Evolutionary conservation across 768 basidiomycete genomes (phyloP).

Genomic region (Boletus coccyginus): DNA sequence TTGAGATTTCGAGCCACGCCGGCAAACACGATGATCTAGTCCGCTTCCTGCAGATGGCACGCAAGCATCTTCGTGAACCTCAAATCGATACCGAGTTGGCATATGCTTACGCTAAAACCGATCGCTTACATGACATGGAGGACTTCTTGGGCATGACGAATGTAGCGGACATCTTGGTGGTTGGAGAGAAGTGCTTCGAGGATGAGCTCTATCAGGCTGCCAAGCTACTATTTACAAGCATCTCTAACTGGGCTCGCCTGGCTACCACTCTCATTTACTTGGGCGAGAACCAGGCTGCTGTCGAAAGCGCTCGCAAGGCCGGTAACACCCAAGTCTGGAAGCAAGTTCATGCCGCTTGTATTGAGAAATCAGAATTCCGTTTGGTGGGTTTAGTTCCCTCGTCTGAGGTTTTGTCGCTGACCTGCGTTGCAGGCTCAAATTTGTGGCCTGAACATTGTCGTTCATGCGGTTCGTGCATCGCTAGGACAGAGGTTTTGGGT

Average conservation of each 20-base stretch:
- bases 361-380: slow-evolving; percentile 96
- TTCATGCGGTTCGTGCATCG: slow-evolving; percentile 60
- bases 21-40: slow-evolving; percentile 94
- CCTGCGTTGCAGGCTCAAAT: slow-evolving; percentile 74
- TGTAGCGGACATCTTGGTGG: slow-evolving; percentile 93
- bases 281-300: slow-evolving; percentile 96
- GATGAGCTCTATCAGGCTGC: slow-evolving; percentile 97
- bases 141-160: slow-evolving; percentile 99
- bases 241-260: slow-evolving; percentile 97
- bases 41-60: slow-evolving; percentile 96
- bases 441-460: slow-evolving; percentile 96
- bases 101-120: slow-evolving; percentile 97
- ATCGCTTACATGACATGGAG: slow-evolving; percentile 98
- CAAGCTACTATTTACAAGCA: slow-evolving; percentile 92
- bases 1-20: slow-evolving; percentile 92
- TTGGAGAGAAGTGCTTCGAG: slow-evolving; percentile 99
- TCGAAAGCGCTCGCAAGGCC: slow-evolving; percentile 98
- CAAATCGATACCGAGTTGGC: slow-evolving; percentile 98
- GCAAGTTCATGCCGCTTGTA: slow-evolving; percentile 97
- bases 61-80: slow-evolving; percentile 94
- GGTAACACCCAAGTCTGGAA: slow-evolving; percentile 99
- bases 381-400: slow-evolving; percentile 46
- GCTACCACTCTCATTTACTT: slow-evolving; percentile 98
- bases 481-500: slow-evolving; percentile 3
- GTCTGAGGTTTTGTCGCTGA: slow-evolving; percentile 2